Percentiles rank a stretch among this genome's conserved stretches.
phyloP scores from a whole-genome alignment of 2,329 filamentous ascomycete genomes.

The Lasiodiplodia theobromae region DNA sequence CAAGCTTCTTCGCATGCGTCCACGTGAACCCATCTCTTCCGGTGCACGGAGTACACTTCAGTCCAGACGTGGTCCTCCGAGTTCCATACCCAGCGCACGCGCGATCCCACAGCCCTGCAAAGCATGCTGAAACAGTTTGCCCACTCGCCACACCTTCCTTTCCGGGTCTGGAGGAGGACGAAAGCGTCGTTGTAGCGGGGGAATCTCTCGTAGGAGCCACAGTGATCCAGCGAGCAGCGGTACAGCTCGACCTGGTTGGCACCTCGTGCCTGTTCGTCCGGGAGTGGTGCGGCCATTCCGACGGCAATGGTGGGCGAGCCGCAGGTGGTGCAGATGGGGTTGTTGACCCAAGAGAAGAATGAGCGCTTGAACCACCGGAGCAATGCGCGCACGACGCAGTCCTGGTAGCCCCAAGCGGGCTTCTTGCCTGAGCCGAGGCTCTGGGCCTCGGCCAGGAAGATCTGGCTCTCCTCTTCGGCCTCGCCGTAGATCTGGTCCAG shows the following conservation, averaged over 20 bases:
- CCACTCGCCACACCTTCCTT: constrained; percentile 93
- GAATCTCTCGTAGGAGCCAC: constrained; percentile 84
- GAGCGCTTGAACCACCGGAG: constrained; percentile 95
- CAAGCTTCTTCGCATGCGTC: constrained; percentile 94
- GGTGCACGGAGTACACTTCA: constrained; percentile 93
- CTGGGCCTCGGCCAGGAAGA: constrained; percentile 84
- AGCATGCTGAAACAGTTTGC: constrained; percentile 99
- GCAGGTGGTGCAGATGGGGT: constrained; percentile 84
- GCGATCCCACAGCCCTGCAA: constrained; percentile 87
- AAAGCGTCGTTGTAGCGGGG: constrained; percentile 96
- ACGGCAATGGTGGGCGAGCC: constrained; percentile 81
- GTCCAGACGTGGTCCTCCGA: constrained; percentile 98
- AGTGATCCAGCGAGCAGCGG: constrained; percentile 78
- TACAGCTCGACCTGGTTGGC: constrained; percentile 90
- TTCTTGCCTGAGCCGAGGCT: constrained; percentile 82
- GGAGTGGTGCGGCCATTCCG: constrained; percentile 83
- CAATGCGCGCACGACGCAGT: constrained; percentile 90
- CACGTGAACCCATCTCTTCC: constrained; percentile 94
- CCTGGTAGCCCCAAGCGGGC: constrained; percentile 95
- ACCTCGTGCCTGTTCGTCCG: constrained; percentile 88
- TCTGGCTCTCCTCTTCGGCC: constrained; percentile 90
- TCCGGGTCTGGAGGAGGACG: constrained; percentile 83
- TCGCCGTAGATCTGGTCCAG: constrained; percentile 91
- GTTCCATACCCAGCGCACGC: constrained; percentile 98
- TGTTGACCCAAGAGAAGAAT: constrained; percentile 97